Evolutionary conservation across 208 protist species (phyloP), one percentile per base, ranked within the genome.

Genomic region (Spongospora subterranea): DNA sequence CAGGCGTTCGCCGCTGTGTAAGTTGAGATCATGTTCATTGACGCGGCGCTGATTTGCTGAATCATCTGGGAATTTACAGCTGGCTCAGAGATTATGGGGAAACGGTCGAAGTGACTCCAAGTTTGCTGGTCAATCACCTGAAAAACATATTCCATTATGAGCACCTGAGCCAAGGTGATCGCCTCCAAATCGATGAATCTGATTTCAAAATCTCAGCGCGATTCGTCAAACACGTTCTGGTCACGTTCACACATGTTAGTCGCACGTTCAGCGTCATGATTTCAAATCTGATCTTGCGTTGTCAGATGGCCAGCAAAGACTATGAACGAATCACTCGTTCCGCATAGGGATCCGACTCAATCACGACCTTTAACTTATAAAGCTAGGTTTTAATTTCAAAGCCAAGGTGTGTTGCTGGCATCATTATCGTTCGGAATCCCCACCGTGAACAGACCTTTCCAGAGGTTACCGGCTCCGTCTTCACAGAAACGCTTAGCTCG

Each of bases 261-360:
- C 35, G 6, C 71, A 82, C 71, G 6, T 82, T 35, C 71, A 39
- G 35, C 17, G 17, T 45, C 6, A 43, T 82, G 11, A 45, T 35
- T 82, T 6, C 71, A n/a, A 35, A 82, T 45, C 54, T 65, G 54
- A 65, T 29, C 20, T 29, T 65, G n/a, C n/a, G 54, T 65, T 17
- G 54, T 65, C 54, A 82, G 71, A 82, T 82, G 71, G 71, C 71
- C 71, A 82, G 71, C 71, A 82, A 82, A 82, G 71, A 82, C 71
- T 82, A 82, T n/a, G 71, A 82, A 43, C 6, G 71, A 13, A 82
- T 82, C 71, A 82, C 71, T 17, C n/a, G 71, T 6, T 82, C 71
- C n/a, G 71, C n/a, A n/a, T n/a, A n/a, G n/a, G n/a, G n/a, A n/a
- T n/a, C n/a, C n/a, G n/a, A n/a, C n/a, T n/a, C n/a, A n/a, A n/a